phyloP scores from a whole-genome alignment of 768 basidiomycete genomes.

The Podaxis sp. region DNA sequence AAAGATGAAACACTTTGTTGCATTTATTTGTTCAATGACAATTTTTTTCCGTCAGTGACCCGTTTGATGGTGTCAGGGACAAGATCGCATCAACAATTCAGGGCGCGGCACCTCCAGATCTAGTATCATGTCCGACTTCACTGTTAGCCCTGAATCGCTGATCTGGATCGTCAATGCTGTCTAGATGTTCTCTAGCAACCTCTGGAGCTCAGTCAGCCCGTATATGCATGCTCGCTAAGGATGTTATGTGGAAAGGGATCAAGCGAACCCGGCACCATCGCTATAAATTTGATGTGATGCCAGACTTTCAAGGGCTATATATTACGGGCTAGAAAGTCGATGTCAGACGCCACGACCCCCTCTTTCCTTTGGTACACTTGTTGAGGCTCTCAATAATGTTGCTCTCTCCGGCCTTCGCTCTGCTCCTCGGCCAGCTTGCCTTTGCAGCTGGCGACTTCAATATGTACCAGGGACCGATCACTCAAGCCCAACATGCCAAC shows the following conservation, averaged over 20 bases:
- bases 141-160: not conserved
- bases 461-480: conserved; percentile 4
- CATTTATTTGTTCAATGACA: not conserved
- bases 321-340: not conserved
- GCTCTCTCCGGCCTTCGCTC: conserved; percentile 1
- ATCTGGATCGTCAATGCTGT: not conserved
- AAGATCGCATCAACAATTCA: not conserved
- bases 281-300: not conserved
- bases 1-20: not conserved
- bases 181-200: not conserved
- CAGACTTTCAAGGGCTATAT: not conserved
- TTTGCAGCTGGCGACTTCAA: conserved; percentile 6
- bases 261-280: conserved; percentile 3
- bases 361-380: not conserved
- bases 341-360: not conserved
- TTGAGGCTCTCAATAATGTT: conserved; percentile 7
- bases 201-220: not conserved
- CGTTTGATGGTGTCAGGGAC: not conserved
- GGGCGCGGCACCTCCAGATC: not conserved
- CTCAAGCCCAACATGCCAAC: not conserved
- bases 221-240: not conserved
- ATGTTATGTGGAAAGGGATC: not conserved
- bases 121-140: not conserved
- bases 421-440: conserved; percentile 10
- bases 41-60: not conserved